A percentile compares a stretch with the other conserved stretches of the same genome.
phyloP scores from a whole-genome alignment of 225 moss, liverwort and hornwort genomes.

The Neckera pumila region DNA sequence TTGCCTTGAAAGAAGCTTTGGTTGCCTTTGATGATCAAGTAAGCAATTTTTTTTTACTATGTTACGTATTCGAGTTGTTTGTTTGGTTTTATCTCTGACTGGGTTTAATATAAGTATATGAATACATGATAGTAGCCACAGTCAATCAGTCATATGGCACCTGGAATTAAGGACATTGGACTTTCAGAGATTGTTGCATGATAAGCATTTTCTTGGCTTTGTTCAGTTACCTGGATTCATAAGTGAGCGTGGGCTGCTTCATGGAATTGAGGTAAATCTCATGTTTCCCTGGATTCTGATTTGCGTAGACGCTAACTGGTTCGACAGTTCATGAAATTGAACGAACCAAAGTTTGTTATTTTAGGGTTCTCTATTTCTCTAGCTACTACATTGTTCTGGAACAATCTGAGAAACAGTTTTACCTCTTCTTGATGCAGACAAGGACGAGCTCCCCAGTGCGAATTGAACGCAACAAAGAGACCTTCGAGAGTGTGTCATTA shows the following conservation, averaged over 20 bases:
- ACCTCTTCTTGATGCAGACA: constrained; percentile 30
- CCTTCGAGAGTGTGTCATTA: constrained; percentile 64
- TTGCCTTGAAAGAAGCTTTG: constrained; percentile 66
- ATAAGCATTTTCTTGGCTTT: neutral
- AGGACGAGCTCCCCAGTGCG: constrained; percentile 88
- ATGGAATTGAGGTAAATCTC: constrained; percentile 79
- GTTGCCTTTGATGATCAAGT: constrained; percentile 72
- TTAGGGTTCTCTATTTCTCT: neutral
- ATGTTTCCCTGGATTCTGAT: neutral
- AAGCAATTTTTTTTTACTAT: neutral
- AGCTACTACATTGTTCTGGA: neutral
- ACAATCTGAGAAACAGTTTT: neutral
- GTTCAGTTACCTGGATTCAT: constrained; percentile 89
- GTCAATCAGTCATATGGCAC: neutral
- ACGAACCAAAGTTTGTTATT: neutral
- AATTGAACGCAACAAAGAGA: constrained; percentile 64
- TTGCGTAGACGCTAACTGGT: neutral
- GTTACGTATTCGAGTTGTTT: neutral
- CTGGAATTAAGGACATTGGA: neutral
- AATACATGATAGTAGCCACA: neutral
- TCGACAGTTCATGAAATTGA: neutral
- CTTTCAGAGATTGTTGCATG: neutral
- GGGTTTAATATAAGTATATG: neutral
- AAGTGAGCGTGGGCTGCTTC: constrained; percentile 65
- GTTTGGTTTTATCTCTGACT: neutral